Conservation (phyloP, 1,284 basidiomycete species). For the Tremellales sp. region DNA sequence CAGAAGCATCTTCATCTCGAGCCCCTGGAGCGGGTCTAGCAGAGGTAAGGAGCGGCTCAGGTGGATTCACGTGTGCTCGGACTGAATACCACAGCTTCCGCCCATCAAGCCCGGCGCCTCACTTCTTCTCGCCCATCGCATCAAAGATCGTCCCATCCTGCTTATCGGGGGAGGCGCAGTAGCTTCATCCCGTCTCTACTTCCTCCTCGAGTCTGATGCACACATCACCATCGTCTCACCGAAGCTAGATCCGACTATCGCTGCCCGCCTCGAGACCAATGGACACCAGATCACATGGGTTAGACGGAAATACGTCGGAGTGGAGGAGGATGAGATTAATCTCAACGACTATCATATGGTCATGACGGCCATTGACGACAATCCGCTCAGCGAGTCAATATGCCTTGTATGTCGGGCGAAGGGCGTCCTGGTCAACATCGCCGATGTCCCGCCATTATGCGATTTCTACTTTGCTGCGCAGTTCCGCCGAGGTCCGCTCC, state of each 20-base stretch:
- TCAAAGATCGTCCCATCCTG: slow-evolving; percentile 52
- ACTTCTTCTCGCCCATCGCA: slow-evolving; percentile 54
- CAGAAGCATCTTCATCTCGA: slow-evolving; percentile 1
- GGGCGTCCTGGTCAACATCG: slow-evolving; percentile 87
- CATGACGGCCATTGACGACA: slow-evolving; percentile 89
- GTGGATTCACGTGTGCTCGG: too few species aligned
- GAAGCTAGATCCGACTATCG: slow-evolving; percentile 52
- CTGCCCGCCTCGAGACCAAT: slow-evolving; percentile 47
- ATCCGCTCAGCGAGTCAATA: slow-evolving; percentile 62
- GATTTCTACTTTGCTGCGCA: slow-evolving; percentile 99
- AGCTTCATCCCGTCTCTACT: slow-evolving; percentile 53
- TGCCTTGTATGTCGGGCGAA: slow-evolving; percentile 65
- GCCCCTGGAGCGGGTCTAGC: background rate
- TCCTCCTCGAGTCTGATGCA: slow-evolving; percentile 48
- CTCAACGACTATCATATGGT: slow-evolving; percentile 72
- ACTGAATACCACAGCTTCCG: slow-evolving; percentile 1
- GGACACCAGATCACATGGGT: slow-evolving; percentile 62
- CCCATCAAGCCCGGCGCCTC: slow-evolving; percentile 42
- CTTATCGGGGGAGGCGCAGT: slow-evolving; percentile 57
- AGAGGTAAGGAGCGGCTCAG: background rate
- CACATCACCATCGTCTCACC: slow-evolving; percentile 51
- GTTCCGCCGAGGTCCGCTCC: slow-evolving; percentile 82
- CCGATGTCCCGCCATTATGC: slow-evolving; percentile 90
- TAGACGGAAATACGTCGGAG: slow-evolving; percentile 59
- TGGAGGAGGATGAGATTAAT: slow-evolving; percentile 15